Base-by-base conservation (phyloP, 73 alveolate species). In the Uronychia setigera region DNA sequence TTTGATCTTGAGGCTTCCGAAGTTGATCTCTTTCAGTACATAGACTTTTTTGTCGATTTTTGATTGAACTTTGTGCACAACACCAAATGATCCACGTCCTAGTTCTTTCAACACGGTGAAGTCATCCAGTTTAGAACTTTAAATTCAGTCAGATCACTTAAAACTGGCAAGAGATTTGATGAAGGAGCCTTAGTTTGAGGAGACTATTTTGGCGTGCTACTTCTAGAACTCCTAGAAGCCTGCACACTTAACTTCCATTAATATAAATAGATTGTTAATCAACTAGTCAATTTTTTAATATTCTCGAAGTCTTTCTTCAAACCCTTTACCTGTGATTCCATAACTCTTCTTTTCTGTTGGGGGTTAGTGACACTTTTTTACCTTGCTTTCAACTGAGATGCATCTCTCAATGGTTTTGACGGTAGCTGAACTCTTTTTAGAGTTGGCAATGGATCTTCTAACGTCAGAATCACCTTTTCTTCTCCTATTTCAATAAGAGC, bases 1-100 rank as follows among this genome's bases (percentile, higher is more conserved):
- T n/a, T 95, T 97, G 76, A 89, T 91, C 80, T 95, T 96, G 89
- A 96, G 76, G 89, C 94, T 99, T 59, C 92, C 94, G 82, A 97
- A 81, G 82, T 92, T 93, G 81, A 97, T 96, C 84, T 95, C 95
- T 93, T 97, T 97, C 76, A 97, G 94, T 26, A 96, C 99, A 86
- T 96, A 96, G 28, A 75, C 80, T 57, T 93, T 46, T 19, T 46
- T 11, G 67, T 46, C 67, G n/a, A 46, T 11, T 46, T 46, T 46
- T 46, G 67, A 46, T 46, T 46, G 67, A 19, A 46, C 67, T 46
- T 46, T 46, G 67, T 46, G 19, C n/a, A 46, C 67, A 19, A 46
- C 67, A 19, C 67, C 67, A 46, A 46, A 46, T 46, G 67, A 46
- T 11, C 67, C 67, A 11, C 19, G 5, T 46, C 67, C 67, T 5